Conservation (phyloP, 2,329 filamentous ascomycete species). For the Alternaria hordeiaustralica region DNA sequence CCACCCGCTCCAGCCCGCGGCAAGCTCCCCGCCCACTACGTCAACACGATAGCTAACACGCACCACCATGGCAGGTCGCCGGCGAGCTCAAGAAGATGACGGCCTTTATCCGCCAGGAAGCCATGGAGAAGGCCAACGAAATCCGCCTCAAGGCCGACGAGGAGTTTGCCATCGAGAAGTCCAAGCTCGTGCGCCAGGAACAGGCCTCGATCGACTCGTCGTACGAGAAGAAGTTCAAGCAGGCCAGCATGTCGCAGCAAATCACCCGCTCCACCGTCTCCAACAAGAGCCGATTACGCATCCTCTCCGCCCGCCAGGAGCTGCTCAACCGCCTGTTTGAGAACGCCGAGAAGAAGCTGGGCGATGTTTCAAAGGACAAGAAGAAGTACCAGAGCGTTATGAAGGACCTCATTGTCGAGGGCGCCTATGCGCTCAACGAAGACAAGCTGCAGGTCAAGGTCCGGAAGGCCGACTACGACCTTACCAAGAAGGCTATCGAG, state of each 20-base stretch:
- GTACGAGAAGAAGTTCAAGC: slow-evolving; percentile 99
- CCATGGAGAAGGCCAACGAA: slow-evolving; percentile 93
- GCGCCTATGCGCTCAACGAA: slow-evolving; percentile 87
- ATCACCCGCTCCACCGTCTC: slow-evolving; percentile 95
- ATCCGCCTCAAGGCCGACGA: slow-evolving; percentile 99
- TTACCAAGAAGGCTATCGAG: slow-evolving; percentile 78
- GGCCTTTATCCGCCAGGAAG: slow-evolving; percentile 99
- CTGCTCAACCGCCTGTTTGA: slow-evolving; percentile 91
- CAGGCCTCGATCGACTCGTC: slow-evolving; percentile 87
- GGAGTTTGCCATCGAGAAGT: slow-evolving; percentile 99
- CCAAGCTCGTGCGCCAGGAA: slow-evolving; percentile 96
- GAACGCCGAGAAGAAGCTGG: slow-evolving; percentile 74
- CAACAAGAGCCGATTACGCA: slow-evolving; percentile 93
- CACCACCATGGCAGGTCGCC: slow-evolving; percentile 71
- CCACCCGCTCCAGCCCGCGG: slow-evolving; percentile 20
- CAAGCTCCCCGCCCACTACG: slow-evolving; percentile 28
- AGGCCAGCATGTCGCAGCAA: slow-evolving; percentile 97
- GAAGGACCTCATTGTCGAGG: slow-evolving; percentile 85
- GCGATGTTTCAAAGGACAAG: slow-evolving; percentile 70
- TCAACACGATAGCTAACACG: slow-evolving; percentile 39
- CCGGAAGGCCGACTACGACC: slow-evolving; percentile 77
- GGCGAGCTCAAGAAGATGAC: slow-evolving; percentile 99
- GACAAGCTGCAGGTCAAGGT: slow-evolving; percentile 75
- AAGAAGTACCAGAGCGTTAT: slow-evolving; percentile 76
- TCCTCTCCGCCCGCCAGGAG: slow-evolving; percentile 86